Evolutionary conservation across 2,329 filamentous ascomycete genomes (phyloP), one percentile per base, ranked within the genome.

Genomic region (Aspergillus ochraceus): DNA sequence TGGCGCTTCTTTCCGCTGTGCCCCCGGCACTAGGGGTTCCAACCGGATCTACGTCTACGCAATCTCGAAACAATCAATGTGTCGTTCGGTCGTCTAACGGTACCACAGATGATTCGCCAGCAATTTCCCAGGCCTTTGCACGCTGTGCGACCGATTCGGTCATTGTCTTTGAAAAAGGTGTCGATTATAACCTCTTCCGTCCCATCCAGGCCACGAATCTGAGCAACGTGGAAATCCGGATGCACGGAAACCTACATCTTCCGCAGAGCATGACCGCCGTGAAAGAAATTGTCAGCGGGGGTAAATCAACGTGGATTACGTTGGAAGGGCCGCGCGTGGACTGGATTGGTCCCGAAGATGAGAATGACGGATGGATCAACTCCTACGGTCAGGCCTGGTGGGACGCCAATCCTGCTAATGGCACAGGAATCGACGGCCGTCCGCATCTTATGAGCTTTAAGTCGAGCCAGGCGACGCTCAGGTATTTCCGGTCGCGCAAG

Each of bases 311-410:
- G 49, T 80, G 78, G 78, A 77, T 79, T 57, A 67, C 66, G 2
- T 68, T 81, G 17, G 59, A 57, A 4, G 68, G 68, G 1, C 65
- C 67, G 12, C 53, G 54, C 3, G 61, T 70, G 39, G 67, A 69
- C 52, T 69, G 49, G 54, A 66, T 70, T 8, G 76, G 76, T 5
- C 73, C 74, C 1, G 58, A 66, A 6, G 71, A 78, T 58, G 67
- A 76, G 45, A 70, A 70, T 36, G 68, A 70, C n/a, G 77, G 79
- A 55, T 80, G 78, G 77, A 79, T 81, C 61, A 73, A 79, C 57
- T 79, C 76, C 2, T 77, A 80, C 54, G 79, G 79, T 24, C 78
- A 80, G 63, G 69, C 70, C 1, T 80, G 79, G 79, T 81, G 78
- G 78, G 77, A 80, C 55, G 70, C 73, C 6, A 81, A 80, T 60